phyloP scores from a whole-genome alignment of 225 moss, liverwort and hornwort genomes.

The Pleurozium schreberi region DNA sequence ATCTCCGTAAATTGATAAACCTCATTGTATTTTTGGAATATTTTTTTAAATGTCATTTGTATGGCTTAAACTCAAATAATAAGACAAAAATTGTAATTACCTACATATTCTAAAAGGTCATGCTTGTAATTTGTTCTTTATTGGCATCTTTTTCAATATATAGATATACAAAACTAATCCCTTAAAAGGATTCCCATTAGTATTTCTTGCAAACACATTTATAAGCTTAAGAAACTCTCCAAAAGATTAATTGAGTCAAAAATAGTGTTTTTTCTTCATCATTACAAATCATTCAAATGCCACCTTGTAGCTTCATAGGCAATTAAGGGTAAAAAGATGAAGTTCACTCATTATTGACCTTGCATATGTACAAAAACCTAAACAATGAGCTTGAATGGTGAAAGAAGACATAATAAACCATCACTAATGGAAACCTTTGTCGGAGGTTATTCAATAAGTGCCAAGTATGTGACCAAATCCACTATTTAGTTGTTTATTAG shows the following conservation, averaged over 20 bases:
- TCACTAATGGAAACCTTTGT: background rate
- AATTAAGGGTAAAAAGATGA: background rate
- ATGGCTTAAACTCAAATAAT: background rate
- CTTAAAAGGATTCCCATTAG: background rate
- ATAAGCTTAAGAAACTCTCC: background rate
- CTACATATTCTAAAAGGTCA: background rate
- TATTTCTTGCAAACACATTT: background rate
- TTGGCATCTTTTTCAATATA: background rate
- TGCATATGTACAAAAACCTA: background rate
- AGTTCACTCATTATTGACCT: background rate
- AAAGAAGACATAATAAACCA: background rate
- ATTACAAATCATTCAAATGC: background rate
- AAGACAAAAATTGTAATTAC: background rate
- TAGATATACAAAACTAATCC: background rate
- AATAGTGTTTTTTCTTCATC: background rate
- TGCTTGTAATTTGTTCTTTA: background rate
- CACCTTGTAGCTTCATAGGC: background rate
- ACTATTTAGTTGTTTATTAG: no score
- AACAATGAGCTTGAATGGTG: background rate
- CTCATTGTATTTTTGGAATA: background rate
- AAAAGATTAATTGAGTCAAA: background rate
- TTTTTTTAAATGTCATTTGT: background rate
- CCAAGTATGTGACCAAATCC: no score
- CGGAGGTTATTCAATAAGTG: background rate
- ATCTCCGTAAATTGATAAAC: no score